Evolutionary conservation across 495 filamentous ascomycete species (phyloP), one percentile per base, ranked within the genome.

Genomic region (Physcia stellaris): DNA sequence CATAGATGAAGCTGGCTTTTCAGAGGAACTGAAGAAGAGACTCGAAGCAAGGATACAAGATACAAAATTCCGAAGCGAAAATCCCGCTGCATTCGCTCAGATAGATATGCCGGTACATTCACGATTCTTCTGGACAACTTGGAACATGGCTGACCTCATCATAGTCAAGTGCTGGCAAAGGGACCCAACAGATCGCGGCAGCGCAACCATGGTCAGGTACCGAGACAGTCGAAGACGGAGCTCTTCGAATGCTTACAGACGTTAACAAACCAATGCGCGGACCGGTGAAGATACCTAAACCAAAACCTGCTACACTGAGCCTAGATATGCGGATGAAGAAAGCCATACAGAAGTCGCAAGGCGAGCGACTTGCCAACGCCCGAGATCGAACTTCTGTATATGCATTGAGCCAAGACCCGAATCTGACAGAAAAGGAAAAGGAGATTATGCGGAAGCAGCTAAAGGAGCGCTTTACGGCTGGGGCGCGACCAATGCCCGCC

Each of bases 241-340:
- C 85, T 24, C 61, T 94, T 19, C 76, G 90, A 28, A 98, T 98
- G 90, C 70, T 95, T 9, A 70, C 76, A 23, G 86, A 95, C 52
- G 68, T 79, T 34, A 61, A 83, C 55, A 83, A 93, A 54, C 85
- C 77, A 0, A 56, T 94, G 11, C 65, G 68, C 18, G 59, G 55
- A 31, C 47, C 67, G 7, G 31, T 38, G 7, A 49, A 39, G 27
- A 42, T 44, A 4, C 47, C 56, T 62, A 32, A 60, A 48, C 22
- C 62, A 53, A 30, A 42, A 45, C 43, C 39, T 7, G 39, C 48
- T 17, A 58, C 59, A 6, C 5, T 41, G 13, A 42, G 17, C 13
- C 68, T 86, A 20, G 77, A 83, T 48, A 66, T 82, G 55, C 60
- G 68, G 43, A 67, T 79, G 32, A 60, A 60, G 39, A 64, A 65